Evolutionary conservation across 305 asterid species (phyloP).

Genomic region (Fraxinus dipetala): DNA sequence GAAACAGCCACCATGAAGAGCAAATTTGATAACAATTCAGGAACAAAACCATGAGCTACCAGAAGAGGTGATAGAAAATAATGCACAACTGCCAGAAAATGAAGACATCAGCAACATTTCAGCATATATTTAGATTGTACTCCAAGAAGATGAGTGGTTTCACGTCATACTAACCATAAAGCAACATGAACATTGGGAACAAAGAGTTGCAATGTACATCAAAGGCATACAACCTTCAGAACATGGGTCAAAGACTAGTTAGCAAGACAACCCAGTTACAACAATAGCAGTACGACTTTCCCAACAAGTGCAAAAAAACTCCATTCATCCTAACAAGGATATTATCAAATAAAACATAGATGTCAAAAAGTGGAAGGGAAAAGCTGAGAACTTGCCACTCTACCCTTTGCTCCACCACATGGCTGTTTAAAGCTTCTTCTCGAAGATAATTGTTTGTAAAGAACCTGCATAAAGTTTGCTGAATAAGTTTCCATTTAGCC

Average conservation of each 20-base stretch:
- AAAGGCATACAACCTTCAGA: conserved; percentile 91
- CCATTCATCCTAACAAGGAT: not conserved
- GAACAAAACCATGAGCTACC: conserved; percentile 91
- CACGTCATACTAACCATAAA: conserved; percentile 58
- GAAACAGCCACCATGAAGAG: conserved; percentile 92
- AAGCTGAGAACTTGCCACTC: conserved; percentile 71
- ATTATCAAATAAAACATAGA: conserved; percentile 7
- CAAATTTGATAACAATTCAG: conserved; percentile 74
- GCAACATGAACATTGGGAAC: conserved; percentile 85
- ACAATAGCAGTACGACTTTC: not conserved
- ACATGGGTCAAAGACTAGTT: conserved; percentile 26
- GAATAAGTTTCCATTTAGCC: conserved; percentile 8
- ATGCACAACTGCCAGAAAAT: conserved; percentile 64
- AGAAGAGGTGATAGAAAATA: conserved; percentile 86
- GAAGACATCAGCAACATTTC: conserved; percentile 24
- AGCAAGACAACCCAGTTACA: conserved; percentile 23
- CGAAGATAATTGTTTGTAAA: conserved; percentile 95
- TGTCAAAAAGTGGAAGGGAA: conserved; percentile 6
- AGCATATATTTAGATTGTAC: conserved; percentile 5
- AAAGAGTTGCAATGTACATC: conserved; percentile 99
- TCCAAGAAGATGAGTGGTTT: not conserved
- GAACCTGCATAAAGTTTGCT: conserved; percentile 54
- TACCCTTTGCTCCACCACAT: conserved; percentile 94
- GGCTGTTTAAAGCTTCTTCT: conserved; percentile 88
- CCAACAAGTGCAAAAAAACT: not conserved